Evolutionary conservation across 1,284 basidiomycete genomes (phyloP).

Genomic region (Cutaneotrichosporon mucoides): DNA sequence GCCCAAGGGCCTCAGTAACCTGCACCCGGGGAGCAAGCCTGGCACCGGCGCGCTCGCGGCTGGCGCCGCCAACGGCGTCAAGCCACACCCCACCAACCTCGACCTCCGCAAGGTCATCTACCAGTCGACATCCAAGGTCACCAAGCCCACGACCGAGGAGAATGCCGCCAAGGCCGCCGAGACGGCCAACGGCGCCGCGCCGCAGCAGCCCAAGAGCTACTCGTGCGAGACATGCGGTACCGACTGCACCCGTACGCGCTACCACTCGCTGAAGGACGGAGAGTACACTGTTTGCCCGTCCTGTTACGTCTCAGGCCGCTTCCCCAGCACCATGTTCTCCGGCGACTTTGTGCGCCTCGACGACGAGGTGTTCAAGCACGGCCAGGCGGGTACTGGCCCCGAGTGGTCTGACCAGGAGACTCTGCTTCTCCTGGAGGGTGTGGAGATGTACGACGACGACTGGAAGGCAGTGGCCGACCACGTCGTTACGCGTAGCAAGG

Average conservation of each 20-base stretch:
- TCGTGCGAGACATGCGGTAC: slow-evolving; percentile 91
- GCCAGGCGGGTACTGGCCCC: slow-evolving; percentile 53
- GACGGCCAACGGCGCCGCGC: slow-evolving; percentile 55
- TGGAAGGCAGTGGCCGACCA: slow-evolving; percentile 91
- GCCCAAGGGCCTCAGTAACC: slow-evolving; percentile 86
- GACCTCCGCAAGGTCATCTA: slow-evolving; percentile 83
- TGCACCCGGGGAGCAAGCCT: slow-evolving; percentile 76
- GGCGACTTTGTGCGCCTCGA: slow-evolving; percentile 95
- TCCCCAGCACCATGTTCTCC: slow-evolving; percentile 92
- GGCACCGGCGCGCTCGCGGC: slow-evolving; percentile 51
- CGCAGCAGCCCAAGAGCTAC: slow-evolving; percentile 55
- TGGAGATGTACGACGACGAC: slow-evolving; percentile 98
- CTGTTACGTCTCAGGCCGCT: slow-evolving; percentile 94
- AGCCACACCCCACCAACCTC: slow-evolving; percentile 62
- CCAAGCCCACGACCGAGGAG: slow-evolving; percentile 57
- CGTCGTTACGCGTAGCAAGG: slow-evolving; percentile 82
- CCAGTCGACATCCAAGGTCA: slow-evolving; percentile 73
- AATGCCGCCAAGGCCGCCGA: slow-evolving; percentile 60
- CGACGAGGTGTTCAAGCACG: slow-evolving; percentile 54
- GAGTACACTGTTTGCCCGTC: slow-evolving; percentile 82
- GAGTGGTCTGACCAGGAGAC: slow-evolving; percentile 93
- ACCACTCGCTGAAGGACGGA: slow-evolving; percentile 89
- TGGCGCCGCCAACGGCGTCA: slow-evolving; percentile 29
- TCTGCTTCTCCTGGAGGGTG: slow-evolving; percentile 80
- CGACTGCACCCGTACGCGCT: slow-evolving; percentile 82